phyloP scores from a whole-genome alignment of 1,139 yeast species.

The Yamadazyma aaseri region DNA sequence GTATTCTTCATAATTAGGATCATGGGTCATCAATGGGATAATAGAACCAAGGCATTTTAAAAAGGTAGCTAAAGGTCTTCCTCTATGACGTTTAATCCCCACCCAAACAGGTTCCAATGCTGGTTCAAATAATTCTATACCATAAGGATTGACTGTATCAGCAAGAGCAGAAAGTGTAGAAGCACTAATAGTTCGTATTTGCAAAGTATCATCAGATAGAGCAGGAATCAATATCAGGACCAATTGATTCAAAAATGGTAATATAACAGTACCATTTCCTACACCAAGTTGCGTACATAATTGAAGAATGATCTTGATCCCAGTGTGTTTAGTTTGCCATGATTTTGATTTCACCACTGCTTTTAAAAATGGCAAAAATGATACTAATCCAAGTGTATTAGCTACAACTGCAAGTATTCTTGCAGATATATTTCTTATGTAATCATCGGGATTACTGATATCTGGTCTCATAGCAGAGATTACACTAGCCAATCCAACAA shows the following conservation, averaged over 20 bases:
- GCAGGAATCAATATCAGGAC: conserved; percentile 61
- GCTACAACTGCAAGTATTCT: conserved; percentile 86
- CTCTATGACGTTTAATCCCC: conserved; percentile 76
- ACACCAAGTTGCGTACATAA: conserved; percentile 68
- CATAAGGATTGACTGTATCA: conserved; percentile 85
- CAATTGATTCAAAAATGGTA: conserved; percentile 71
- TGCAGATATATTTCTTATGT: conserved; percentile 73
- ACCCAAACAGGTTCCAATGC: conserved; percentile 75
- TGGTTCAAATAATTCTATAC: conserved; percentile 80
- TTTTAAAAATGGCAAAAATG: conserved; percentile 71
- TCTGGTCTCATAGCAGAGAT: conserved; percentile 78
- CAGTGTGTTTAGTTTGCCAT: conserved; percentile 89
- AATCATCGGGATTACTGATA: conserved; percentile 80
- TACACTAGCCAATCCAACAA: conserved; percentile 81
- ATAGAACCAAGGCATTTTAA: conserved; percentile 76
- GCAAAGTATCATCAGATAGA: conserved; percentile 68
- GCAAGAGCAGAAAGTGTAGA: conserved; percentile 74
- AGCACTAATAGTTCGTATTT: conserved; percentile 71
- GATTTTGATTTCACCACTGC: conserved; percentile 81
- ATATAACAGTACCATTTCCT: conserved; percentile 51
- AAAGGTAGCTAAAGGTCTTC: conserved; percentile 74
- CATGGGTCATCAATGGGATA: conserved; percentile 76
- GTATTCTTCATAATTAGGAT: conserved; percentile 58
- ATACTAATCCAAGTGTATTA: conserved; percentile 69
- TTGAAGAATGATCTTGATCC: conserved; percentile 76